These are phyloP conservation scores for Sphaerulina musiva DNA, from an alignment of 2,329 filamentous ascomycete species.

Conservation along the genomic window DNA sequence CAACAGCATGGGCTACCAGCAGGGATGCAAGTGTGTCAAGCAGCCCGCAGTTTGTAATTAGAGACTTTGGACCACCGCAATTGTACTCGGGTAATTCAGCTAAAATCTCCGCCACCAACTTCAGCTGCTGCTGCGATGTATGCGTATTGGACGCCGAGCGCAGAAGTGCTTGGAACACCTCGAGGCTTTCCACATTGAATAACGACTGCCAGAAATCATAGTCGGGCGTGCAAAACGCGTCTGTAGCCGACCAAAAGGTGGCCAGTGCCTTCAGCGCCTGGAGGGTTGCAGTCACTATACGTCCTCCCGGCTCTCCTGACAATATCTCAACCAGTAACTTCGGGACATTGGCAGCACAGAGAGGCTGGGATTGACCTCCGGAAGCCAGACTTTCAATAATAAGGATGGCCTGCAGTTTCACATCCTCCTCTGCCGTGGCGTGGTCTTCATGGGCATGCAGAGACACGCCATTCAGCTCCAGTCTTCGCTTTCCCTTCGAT, in stretches of 20 bases:
- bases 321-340: constrained; percentile 65
- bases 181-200: constrained; percentile 57
- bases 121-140: constrained; percentile 56
- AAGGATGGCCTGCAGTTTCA: constrained; percentile 71
- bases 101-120: constrained; percentile 53
- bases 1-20: constrained; percentile 56
- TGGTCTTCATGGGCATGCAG: constrained; percentile 28
- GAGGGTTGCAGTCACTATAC: constrained; percentile 66
- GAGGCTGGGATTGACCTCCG: constrained; percentile 70
- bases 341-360: constrained; percentile 63
- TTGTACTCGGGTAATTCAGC: constrained; percentile 57
- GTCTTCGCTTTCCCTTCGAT: constrained; percentile 44
- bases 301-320: constrained; percentile 52
- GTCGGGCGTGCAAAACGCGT: constrained; percentile 7
- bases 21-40: constrained; percentile 71
- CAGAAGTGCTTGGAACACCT: constrained; percentile 60
- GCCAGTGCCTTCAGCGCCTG: constrained; percentile 66
- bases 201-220: constrained; percentile 38
- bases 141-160: constrained; percentile 49
- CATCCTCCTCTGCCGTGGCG: constrained; percentile 58
- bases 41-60: constrained; percentile 65
- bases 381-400: constrained; percentile 79
- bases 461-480: constrained; percentile 43
- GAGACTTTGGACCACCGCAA: constrained; percentile 53
- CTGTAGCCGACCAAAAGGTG: constrained; percentile 46